Percentiles rank a stretch among this genome's conserved stretches.
Evolutionary conservation across 495 filamentous ascomycete species (phyloP).

Genomic region (Neurospora sublineolata): DNA sequence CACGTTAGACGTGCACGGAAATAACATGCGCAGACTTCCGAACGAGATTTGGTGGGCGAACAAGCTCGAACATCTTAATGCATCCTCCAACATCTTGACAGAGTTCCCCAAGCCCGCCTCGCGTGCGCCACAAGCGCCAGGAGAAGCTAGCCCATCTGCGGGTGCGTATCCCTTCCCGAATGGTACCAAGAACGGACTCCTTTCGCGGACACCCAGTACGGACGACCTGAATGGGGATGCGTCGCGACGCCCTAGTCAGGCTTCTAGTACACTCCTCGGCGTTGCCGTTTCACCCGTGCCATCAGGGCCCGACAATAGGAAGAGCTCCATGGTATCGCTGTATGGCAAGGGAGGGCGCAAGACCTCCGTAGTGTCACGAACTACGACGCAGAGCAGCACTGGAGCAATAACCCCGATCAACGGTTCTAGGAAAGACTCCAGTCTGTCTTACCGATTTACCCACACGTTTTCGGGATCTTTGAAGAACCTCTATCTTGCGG

Average conservation of each 20-base stretch:
- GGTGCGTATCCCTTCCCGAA: constrained; percentile 11
- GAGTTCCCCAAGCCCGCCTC: constrained; percentile 77
- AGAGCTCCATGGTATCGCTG: constrained; percentile 70
- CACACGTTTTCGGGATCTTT: constrained; percentile 81
- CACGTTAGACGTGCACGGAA: constrained; percentile 78
- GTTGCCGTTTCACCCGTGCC: constrained; percentile 59
- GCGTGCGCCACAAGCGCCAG: constrained; percentile 46
- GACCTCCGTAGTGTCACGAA: constrained; percentile 68
- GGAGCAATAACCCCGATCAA: constrained; percentile 46
- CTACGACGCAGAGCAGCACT: constrained; percentile 28
- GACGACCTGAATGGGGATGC: constrained; percentile 67
- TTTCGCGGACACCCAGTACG: constrained; percentile 51
- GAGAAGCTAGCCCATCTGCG: constrained; percentile 23
- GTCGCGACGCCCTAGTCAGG: constrained; percentile 75
- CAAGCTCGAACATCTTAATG: constrained; percentile 82
- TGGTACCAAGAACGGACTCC: constrained; percentile 35
- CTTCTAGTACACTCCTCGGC: constrained; percentile 61
- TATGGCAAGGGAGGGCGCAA: constrained; percentile 68
- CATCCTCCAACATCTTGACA: constrained; percentile 85
- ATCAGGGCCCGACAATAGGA: constrained; percentile 45
- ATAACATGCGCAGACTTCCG: constrained; percentile 79
- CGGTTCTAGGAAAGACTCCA: constrained; percentile 69
- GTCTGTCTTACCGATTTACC: constrained; percentile 57
- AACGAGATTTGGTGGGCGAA: constrained; percentile 87
- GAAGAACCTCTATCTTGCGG: constrained; percentile 74